These are phyloP conservation scores for Phytophthora macrochlamydospora DNA, from an alignment of 352 stramenopile species.

Conservation along the genomic window DNA sequence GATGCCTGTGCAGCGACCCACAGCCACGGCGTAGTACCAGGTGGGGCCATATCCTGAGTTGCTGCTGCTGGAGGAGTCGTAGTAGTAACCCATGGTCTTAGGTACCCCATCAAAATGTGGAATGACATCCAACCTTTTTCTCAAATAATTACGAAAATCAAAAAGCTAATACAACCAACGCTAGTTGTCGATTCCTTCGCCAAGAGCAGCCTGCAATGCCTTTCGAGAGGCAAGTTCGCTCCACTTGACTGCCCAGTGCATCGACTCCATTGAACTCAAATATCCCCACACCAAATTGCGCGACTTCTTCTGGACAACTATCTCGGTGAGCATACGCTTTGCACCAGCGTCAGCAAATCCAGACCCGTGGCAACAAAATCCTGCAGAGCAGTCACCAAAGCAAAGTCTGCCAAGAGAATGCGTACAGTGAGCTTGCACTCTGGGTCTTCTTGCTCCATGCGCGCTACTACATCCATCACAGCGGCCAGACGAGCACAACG, in stretches of 20 bases:
- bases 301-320: conserved; percentile 14
- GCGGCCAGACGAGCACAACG: conserved; percentile 41
- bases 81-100: background rate
- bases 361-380: conserved; percentile 52
- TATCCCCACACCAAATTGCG: conserved; percentile 50
- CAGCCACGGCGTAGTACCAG: conserved; percentile 9
- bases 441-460: conserved; percentile 46
- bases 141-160: too few species aligned
- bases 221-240: conserved; percentile 37
- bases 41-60: background rate
- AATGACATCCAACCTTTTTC: too few species aligned
- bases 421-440: conserved; percentile 24
- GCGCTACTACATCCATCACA: conserved; percentile 51
- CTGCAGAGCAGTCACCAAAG: conserved; percentile 52
- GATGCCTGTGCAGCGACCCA: conserved; percentile 3
- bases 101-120: too few species aligned
- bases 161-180: too few species aligned
- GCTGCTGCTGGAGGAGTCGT: background rate
- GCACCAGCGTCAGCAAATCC: conserved; percentile 42
- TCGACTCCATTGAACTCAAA: conserved; percentile 40
- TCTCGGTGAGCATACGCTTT: conserved; percentile 40
- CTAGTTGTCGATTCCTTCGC: background rate
- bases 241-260: conserved; percentile 57
- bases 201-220: background rate
- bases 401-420: conserved; percentile 59